Evolutionary conservation across 1,284 basidiomycete species (phyloP).

Genomic region (Tilletiopsis washingtonensis): DNA sequence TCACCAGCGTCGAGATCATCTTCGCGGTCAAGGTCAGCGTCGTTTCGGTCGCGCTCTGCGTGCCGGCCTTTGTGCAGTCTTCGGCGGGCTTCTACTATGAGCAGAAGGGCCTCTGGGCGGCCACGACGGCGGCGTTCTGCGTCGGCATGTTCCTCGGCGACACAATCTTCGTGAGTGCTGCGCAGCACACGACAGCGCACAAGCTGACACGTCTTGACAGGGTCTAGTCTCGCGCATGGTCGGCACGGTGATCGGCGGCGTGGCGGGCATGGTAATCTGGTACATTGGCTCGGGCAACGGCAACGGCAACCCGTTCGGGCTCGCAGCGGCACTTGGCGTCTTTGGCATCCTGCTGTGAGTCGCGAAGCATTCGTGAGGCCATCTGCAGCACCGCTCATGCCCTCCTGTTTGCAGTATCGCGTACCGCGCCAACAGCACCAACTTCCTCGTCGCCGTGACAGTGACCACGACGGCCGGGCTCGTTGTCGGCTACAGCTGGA

Average conservation of each 20-base stretch:
- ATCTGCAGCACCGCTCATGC: constrained; percentile 5
- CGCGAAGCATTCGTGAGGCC: constrained; percentile 14
- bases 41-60: constrained; percentile 56
- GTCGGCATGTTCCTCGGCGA: constrained; percentile 53
- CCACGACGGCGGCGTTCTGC: constrained; percentile 63
- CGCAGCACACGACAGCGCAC: no score
- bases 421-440: no score
- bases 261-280: constrained; percentile 57
- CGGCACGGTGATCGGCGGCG: constrained; percentile 52
- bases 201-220: no score
- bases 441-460: neutral
- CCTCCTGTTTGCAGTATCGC: no score
- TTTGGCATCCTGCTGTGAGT: constrained; percentile 49
- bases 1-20: constrained; percentile 49
- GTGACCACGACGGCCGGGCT: constrained; percentile 33
- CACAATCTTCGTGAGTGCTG: constrained; percentile 49
- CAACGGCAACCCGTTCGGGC: constrained; percentile 57
- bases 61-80: constrained; percentile 53
- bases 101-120: constrained; percentile 56
- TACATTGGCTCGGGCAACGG: constrained; percentile 55
- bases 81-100: constrained; percentile 47
- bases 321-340: constrained; percentile 52
- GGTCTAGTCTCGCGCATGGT: no score
- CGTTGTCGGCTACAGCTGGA: constrained; percentile 59
- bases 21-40: constrained; percentile 58